phyloP scores from a whole-genome alignment of 176 grass and related monocot genomes.

The Carex cristatella region DNA sequence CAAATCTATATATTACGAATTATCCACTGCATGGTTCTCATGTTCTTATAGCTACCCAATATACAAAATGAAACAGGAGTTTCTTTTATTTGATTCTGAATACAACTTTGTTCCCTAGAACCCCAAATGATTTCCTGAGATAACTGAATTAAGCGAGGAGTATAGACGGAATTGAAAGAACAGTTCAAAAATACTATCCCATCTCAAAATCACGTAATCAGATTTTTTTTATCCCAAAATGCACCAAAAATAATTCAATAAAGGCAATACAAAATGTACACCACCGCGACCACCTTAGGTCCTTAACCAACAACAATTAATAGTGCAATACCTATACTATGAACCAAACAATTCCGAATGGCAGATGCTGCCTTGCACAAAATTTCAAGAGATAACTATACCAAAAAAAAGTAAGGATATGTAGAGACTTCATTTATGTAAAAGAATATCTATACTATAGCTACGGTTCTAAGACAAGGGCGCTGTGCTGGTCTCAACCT shows the following conservation, averaged over 20 bases:
- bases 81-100: not conserved
- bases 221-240: not conserved
- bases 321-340: conserved; percentile 7
- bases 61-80: not conserved
- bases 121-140: not conserved
- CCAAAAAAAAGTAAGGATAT: conserved; percentile 8
- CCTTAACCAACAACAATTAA: not conserved
- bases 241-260: conserved; percentile 5
- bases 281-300: not conserved
- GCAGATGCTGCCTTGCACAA: not conserved
- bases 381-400: conserved; percentile 7
- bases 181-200: not conserved
- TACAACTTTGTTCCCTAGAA: not conserved
- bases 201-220: not conserved
- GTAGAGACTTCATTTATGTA: conserved; percentile 1
- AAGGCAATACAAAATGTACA: conserved; percentile 27
- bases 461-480: conserved; percentile 24
- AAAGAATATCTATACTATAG: conserved; percentile 11
- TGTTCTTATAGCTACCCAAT: not conserved
- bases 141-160: not conserved
- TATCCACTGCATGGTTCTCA: too few species aligned
- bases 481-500: conserved; percentile 26
- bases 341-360: not conserved
- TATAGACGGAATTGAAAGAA: not conserved
- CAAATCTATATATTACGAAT: not conserved